These are phyloP conservation scores for Pythium phragmiticola DNA, from an alignment of 352 stramenopile species.

Conservation along the genomic window DNA sequence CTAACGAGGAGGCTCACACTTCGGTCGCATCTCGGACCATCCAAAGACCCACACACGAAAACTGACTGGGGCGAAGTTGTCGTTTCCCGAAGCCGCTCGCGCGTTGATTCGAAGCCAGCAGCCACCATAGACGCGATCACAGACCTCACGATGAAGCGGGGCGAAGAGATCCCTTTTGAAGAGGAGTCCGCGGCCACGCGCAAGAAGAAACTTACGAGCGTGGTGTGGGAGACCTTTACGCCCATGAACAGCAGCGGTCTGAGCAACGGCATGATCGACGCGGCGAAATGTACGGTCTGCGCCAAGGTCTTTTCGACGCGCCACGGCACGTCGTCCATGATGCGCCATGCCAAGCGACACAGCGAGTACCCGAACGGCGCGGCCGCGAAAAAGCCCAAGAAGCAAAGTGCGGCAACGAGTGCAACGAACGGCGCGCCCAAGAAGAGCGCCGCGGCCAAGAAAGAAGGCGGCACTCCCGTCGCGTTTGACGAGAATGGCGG, in stretches of 20 bases:
- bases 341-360: slow-evolving; percentile 79
- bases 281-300: slow-evolving; percentile 73
- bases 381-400: slow-evolving; percentile 54
- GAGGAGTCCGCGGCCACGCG: slow-evolving; percentile 48
- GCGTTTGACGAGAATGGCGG: slow-evolving; percentile 61
- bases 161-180: slow-evolving; percentile 59
- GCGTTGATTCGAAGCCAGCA: slow-evolving; percentile 14
- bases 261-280: slow-evolving; percentile 68
- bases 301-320: slow-evolving; percentile 77
- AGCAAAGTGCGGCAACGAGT: slow-evolving; percentile 30
- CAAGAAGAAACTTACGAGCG: slow-evolving; percentile 83
- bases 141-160: slow-evolving; percentile 49
- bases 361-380: slow-evolving; percentile 63
- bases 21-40: background rate
- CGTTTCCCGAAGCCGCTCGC: slow-evolving; percentile 4
- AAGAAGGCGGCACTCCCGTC: slow-evolving; percentile 31
- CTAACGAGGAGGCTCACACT: slow-evolving; percentile 4
- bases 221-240: slow-evolving; percentile 84
- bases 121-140: slow-evolving; percentile 43
- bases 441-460: slow-evolving; percentile 47
- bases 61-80: background rate
- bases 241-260: slow-evolving; percentile 61
- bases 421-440: slow-evolving; percentile 35
- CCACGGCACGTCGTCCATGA: slow-evolving; percentile 83
- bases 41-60: background rate